Base-by-base conservation (phyloP, 2,329 filamentous ascomycete genomes). In the Alternaria arborescens region DNA sequence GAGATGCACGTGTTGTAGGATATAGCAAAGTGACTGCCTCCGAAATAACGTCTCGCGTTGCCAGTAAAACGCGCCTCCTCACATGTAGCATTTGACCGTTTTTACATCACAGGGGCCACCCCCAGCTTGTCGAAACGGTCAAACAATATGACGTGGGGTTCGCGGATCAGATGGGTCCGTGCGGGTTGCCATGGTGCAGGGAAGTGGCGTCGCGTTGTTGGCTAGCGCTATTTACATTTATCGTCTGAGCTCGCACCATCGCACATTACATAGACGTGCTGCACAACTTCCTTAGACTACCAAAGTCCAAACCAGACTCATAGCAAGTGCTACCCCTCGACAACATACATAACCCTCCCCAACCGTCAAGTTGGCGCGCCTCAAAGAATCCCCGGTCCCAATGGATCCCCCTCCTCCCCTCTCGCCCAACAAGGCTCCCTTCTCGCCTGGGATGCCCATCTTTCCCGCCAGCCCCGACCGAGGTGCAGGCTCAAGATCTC, bases 391-490 rank as follows among this genome's bases (percentile, higher is more conserved):
- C 51, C 69, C 76, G 71, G 69, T 72, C 70, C 68, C 60, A 26
- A 66, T 70, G 66, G 78, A 80, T 67, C 74, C 78, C 26, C 77
- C 78, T 62, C 72, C 78, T 20, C 77, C 78, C 20, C 40, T 60
- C 18, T 72, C 76, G 32, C 76, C 76, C 64, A 79, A 80, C 71
- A 86, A 84, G 75, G 84, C 83, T 68, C 80, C 83, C 62, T 84
- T 83, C 70, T 86, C 86, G 62, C 82, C 86, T 40, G 83, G 82
- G 62, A 83, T 83, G 65, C 86, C 89, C 53, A 82, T 91, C 50
- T 86, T 87, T 65, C 81, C 84, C 36, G 81, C 86, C 52, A 89
- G 89, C 20, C 87, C 88, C 10, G 88, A 90, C 69, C 88, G 88
- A 71, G 83, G 86, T 60, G 89, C 90, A 56, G 73, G 77, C 65